A percentile compares a stretch with the other conserved stretches of the same genome.
phyloP scores from a whole-genome alignment of 2,329 filamentous ascomycete species.

The Penicillium occitanis region DNA sequence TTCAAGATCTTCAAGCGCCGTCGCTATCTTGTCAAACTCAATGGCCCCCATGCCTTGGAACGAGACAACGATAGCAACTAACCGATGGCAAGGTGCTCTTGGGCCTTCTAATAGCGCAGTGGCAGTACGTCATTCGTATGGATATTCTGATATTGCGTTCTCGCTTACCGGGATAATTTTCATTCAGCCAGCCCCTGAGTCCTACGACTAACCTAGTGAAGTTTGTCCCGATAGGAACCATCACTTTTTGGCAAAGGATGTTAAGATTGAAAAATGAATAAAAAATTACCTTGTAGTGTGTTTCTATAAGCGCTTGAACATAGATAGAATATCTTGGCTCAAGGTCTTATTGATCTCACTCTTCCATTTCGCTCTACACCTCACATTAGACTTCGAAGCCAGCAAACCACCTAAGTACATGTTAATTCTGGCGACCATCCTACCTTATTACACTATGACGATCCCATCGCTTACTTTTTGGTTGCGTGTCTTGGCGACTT shows the following conservation, averaged over 20 bases:
- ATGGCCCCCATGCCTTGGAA: not conserved
- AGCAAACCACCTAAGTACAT: no score
- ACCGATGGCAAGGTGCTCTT: not conserved
- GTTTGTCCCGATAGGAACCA: not conserved
- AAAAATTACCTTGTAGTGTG: not conserved
- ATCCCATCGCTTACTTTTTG: not conserved
- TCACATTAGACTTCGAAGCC: no score
- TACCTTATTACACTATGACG: not conserved
- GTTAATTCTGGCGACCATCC: not conserved
- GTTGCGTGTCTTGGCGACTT: not conserved
- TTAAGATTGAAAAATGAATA: not conserved
- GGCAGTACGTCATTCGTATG: not conserved
- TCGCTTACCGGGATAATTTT: not conserved
- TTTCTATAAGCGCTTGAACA: not conserved
- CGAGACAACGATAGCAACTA: not conserved
- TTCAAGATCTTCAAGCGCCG: not conserved
- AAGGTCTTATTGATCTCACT: not conserved
- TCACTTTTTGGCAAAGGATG: not conserved
- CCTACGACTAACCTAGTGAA: not conserved
- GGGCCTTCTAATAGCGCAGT: not conserved
- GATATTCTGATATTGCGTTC: not conserved
- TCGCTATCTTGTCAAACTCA: not conserved
- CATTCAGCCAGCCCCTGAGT: not conserved
- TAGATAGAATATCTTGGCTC: not conserved
- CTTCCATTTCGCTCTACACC: no score